These are phyloP conservation scores for Parmelia sp. DNA, from an alignment of 495 filamentous ascomycete species.

Conservation along the genomic window DNA sequence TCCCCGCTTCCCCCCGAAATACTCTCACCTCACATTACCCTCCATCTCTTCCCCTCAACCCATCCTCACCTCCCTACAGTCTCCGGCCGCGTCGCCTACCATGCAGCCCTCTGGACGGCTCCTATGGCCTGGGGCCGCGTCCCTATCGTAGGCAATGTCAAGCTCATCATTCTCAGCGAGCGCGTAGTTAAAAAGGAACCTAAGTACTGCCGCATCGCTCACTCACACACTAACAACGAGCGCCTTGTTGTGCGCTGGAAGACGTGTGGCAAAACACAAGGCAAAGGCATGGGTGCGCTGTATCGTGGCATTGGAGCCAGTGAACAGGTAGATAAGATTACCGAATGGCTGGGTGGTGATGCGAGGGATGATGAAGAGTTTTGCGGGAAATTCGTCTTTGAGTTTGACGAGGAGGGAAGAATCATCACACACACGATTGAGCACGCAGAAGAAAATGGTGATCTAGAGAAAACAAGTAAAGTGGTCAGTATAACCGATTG, in stretches of 20 bases:
- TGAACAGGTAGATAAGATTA: constrained; percentile 47
- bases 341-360: constrained; percentile 39
- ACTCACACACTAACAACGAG: constrained; percentile 47
- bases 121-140: constrained; percentile 93
- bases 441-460: constrained; percentile 72
- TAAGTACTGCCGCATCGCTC: constrained; percentile 28
- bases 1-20: constrained; percentile 76
- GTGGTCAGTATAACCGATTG: constrained; percentile 86
- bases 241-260: constrained; percentile 85
- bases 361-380: constrained; percentile 52
- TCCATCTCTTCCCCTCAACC: constrained; percentile 93
- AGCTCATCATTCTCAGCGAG: constrained; percentile 78
- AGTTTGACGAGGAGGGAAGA: constrained; percentile 85
- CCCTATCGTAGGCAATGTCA: constrained; percentile 81
- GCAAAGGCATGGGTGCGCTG: constrained; percentile 34
- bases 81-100: constrained; percentile 81
- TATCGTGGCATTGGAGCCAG: constrained; percentile 36
- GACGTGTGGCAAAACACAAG: constrained; percentile 49
- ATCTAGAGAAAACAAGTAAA: constrained; percentile 61
- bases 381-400: constrained; percentile 84
- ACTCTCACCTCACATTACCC: constrained; percentile 80
- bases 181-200: constrained; percentile 60
- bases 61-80: constrained; percentile 93
- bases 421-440: constrained; percentile 87
- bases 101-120: constrained; percentile 88